Base-by-base conservation (phyloP, 768 basidiomycete species). In the Leucocoprinus birnbaumii region DNA sequence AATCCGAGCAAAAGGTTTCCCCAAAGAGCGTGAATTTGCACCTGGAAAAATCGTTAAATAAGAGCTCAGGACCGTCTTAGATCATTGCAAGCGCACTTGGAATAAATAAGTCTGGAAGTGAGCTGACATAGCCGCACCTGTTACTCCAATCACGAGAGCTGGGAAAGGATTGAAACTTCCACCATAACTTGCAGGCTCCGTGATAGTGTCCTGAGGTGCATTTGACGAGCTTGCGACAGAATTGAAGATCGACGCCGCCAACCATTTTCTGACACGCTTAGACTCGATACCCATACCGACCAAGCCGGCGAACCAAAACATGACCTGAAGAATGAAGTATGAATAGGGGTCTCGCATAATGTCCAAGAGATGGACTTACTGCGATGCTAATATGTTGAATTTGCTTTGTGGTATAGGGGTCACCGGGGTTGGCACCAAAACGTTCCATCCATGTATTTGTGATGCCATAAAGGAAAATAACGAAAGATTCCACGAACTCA, bases 391-490 rank as follows among this genome's bases (percentile, higher is more conserved):
- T 95, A 63, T 98, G 96, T 64, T 98, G 93, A 14, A 97, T 82
- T 65, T 97, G 83, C 68, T 94, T 96, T 22, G 93, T 89, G 1
- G 90, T 89, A 71, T 80, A 96, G 13, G 94, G 90, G 64, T 87
- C 86, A 13, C 90, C 91, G 0, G 88, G 71, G 14, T 79, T 71
- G 1, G 86, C 90, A 2, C 94, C 95, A 60, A 96, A 91, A 40
- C 96, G 82, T 71, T 98, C 96, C 91, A 98, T 93, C 92, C 93
- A 98, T 14, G 89, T 93, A 66, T 98, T 96, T 41, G 92, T 88
- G 31, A 82, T 76, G 7, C 95, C 95, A 65, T 98, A 98, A 0
- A 85, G 31, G 71, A 95, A 95, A 62, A 98, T 94, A 49, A 92
- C 79, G 9, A 76, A 64, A 0, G 86, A 91, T 69, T 94, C 91